These are phyloP conservation scores for Silene uniflora DNA, from an alignment of 148 eudicot genomes.

Conservation along the genomic window DNA sequence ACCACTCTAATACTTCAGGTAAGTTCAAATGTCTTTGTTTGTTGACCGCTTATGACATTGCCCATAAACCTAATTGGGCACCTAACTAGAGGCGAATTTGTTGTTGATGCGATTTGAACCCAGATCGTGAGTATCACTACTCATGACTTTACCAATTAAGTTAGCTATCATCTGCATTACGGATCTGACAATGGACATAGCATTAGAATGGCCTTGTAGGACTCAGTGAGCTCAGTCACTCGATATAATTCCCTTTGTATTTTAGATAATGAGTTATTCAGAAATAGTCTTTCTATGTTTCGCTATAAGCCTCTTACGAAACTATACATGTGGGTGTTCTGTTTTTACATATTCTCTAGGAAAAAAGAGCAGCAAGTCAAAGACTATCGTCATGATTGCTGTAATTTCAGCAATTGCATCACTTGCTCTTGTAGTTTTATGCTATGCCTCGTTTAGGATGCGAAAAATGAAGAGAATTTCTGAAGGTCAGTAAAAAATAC, in stretches of 20 bases:
- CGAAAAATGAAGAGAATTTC: background rate
- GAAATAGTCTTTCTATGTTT: background rate
- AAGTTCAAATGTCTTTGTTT: background rate
- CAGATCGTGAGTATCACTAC: too few relatives aligned
- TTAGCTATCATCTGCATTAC: too few relatives aligned
- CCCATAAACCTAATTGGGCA: too few relatives aligned
- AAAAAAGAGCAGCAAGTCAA: constrained; percentile 7
- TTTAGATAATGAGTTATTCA: too few relatives aligned
- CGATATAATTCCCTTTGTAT: background rate
- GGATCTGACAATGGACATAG: background rate
- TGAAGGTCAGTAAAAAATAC: constrained; percentile 7
- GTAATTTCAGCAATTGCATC: background rate
- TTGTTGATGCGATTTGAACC: too few relatives aligned
- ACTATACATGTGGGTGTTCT: background rate
- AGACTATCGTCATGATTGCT: background rate
- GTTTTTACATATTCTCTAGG: background rate
- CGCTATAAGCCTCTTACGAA: background rate
- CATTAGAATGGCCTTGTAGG: background rate
- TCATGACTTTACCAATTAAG: too few relatives aligned
- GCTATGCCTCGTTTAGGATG: background rate
- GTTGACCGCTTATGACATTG: background rate
- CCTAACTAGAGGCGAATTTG: too few relatives aligned
- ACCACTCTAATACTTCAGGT: background rate
- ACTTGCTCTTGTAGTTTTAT: background rate
- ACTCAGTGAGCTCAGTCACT: background rate